Base-by-base conservation (phyloP, 495 filamentous ascomycete species). In the Xylaria nigripes region DNA sequence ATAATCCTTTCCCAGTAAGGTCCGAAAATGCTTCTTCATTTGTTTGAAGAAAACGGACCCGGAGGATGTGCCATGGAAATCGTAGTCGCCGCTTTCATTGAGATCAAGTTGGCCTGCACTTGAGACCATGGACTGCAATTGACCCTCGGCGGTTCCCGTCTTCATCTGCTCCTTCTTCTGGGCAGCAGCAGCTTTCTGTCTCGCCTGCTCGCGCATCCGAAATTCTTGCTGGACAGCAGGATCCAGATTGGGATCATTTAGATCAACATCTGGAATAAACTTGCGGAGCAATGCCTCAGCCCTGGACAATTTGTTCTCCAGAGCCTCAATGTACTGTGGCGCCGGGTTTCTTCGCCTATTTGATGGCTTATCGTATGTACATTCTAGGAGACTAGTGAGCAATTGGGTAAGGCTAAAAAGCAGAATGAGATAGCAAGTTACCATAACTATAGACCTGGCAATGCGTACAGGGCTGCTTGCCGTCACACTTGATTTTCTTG, bases 401-500 rank as follows among this genome's bases (percentile, higher is more conserved):
- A 7, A 55, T 4, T 6, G 23, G 9, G 12, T 2, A n/a, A 48
- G 23, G 19, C 1, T 13, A n/a, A 46, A 32, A 43, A 53, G 44
- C 27, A 30, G 5, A 24, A 48, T 47, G 23, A 42, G 42, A 40
- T 19, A 53, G 42, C n/a, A 45, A 50, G 41, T 69, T 80, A 98
- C 93, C 93, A 76, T 97, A 98, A 69, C 88, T 95, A 70, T 98
- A 97, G 34, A 96, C 89, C 6, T 90, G 94, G 71, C 93, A 98
- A 69, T 96, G 93, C 2, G 93, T 95, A 69, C 93, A 98, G 8
- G 93, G 94, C 69, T 96, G 90, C 71, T 95, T 95, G 53, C 93
- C 93, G 65, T 96, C 92, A 63, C 92, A 97, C 70, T 96, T 98
- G 68, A 97, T 96, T 70, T 98, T 98, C 71, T 98, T 98, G 60